These are phyloP conservation scores for Globisporangium nagaii DNA, from an alignment of 352 stramenopile genomes.

Conservation along the genomic window DNA sequence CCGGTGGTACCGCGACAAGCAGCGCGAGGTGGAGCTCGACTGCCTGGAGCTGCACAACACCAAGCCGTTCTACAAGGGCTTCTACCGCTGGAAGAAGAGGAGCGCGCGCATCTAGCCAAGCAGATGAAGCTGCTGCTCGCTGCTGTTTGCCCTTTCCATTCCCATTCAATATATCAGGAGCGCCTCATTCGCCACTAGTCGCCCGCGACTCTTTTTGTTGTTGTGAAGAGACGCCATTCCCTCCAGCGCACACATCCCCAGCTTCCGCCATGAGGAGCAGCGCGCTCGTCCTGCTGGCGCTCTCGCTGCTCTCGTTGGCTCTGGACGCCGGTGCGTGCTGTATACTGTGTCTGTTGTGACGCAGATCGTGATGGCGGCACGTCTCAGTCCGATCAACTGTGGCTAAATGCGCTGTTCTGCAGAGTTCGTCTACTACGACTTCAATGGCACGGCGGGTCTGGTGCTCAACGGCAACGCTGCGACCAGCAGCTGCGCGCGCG, in stretches of 20 bases:
- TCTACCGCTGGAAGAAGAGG: slow-evolving; percentile 13
- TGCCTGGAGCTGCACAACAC: slow-evolving; percentile 34
- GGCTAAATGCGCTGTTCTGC: neutral
- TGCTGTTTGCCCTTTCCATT: no score
- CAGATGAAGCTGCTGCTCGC: no score
- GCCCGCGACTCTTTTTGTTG: neutral
- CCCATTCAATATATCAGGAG: neutral
- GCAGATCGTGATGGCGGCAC: no score
- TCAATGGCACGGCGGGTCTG: slow-evolving; percentile 78
- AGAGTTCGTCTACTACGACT: slow-evolving; percentile 88
- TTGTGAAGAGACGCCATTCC: neutral
- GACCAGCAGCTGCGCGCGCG: slow-evolving; percentile 64
- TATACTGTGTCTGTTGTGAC: neutral
- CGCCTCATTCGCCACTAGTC: neutral
- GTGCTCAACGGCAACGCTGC: slow-evolving; percentile 73
- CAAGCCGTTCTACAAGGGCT: slow-evolving; percentile 17
- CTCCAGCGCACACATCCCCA: no score
- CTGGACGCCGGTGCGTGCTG: neutral
- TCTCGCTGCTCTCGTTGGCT: neutral
- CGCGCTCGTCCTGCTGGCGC: neutral
- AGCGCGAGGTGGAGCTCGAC: slow-evolving; percentile 34
- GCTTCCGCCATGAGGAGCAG: neutral
- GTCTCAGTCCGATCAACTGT: no score
- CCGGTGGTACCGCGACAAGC: slow-evolving; percentile 40
- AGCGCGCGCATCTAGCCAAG: neutral